These are phyloP conservation scores for Salmacisia buchloeana DNA, from an alignment of 1,284 basidiomycete genomes.

Conservation along the genomic window DNA sequence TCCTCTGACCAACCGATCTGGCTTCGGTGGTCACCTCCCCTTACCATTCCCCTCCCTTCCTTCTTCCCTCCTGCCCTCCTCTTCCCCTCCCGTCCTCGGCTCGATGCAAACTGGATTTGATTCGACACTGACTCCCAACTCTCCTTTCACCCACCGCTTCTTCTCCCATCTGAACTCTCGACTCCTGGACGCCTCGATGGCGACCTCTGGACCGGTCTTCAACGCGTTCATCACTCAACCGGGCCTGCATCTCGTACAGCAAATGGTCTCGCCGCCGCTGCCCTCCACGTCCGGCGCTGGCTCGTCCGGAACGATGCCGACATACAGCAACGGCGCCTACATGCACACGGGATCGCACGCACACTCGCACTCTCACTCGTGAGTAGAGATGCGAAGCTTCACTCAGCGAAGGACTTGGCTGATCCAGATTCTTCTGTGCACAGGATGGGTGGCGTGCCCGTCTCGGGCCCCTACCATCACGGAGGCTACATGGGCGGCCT, in stretches of 20 bases:
- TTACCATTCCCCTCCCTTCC: neutral
- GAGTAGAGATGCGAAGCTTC: neutral
- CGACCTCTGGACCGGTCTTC: too few relatives aligned
- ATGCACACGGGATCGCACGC: neutral
- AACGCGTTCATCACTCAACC: neutral
- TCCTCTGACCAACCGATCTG: too few relatives aligned
- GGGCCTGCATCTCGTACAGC: neutral
- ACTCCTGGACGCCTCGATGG: too few relatives aligned
- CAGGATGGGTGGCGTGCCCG: neutral
- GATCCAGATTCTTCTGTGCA: neutral
- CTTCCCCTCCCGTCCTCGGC: too few relatives aligned
- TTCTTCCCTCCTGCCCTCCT: neutral
- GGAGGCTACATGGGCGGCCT: neutral
- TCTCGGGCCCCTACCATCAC: neutral
- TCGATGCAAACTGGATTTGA: neutral
- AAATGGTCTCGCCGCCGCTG: neutral
- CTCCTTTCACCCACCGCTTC: neutral
- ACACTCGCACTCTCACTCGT: constrained; percentile 1
- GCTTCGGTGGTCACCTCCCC: neutral
- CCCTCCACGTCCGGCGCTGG: constrained; percentile 5
- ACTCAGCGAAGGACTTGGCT: neutral
- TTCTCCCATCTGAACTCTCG: too few relatives aligned
- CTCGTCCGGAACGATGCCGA: neutral
- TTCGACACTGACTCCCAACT: neutral
- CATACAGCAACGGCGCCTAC: constrained; percentile 3